Evolutionary conservation across 1,284 basidiomycete species (phyloP).

Genomic region (Moesziomyces globuligerus): DNA sequence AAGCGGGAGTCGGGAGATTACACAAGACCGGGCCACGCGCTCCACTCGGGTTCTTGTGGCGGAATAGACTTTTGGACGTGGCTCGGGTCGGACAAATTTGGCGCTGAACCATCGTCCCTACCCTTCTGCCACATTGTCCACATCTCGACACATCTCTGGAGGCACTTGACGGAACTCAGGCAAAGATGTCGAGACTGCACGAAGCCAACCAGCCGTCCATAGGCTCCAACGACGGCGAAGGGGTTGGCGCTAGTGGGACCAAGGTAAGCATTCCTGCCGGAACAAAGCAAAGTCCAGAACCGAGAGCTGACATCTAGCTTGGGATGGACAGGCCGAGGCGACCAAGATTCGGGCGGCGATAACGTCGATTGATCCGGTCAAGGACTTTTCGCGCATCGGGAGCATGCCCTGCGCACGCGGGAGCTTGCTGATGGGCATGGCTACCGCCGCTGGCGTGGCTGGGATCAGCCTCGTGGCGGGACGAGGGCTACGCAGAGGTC

Average conservation of each 20-base stretch:
- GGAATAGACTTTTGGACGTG: no score
- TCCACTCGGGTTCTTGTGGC: background rate
- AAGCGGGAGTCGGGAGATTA: background rate
- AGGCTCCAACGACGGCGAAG: slow-evolving; percentile 5
- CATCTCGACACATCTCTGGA: no score
- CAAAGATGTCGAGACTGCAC: slow-evolving; percentile 36
- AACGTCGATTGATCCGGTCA: slow-evolving; percentile 23
- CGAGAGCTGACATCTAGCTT: background rate
- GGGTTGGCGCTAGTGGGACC: slow-evolving; percentile 8
- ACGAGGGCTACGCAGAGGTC: slow-evolving; percentile 31
- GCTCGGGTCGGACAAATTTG: background rate
- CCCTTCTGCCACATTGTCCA: no score
- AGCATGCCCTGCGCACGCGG: slow-evolving; percentile 47
- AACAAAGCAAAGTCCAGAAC: no score
- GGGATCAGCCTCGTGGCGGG: slow-evolving; percentile 50
- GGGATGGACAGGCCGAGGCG: slow-evolving; percentile 24
- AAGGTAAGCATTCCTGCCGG: slow-evolving; percentile 13
- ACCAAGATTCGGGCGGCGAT: slow-evolving; percentile 37
- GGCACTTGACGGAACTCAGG: background rate
- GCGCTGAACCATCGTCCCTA: background rate
- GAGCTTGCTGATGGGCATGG: slow-evolving; percentile 46
- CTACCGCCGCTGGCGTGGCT: slow-evolving; percentile 43
- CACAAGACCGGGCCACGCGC: background rate
- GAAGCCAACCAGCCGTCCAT: slow-evolving; percentile 12
- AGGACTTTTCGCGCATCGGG: slow-evolving; percentile 31